Evolutionary conservation across 148 eudicot species (phyloP).

Genomic region (Rhododendron mucronatum): DNA sequence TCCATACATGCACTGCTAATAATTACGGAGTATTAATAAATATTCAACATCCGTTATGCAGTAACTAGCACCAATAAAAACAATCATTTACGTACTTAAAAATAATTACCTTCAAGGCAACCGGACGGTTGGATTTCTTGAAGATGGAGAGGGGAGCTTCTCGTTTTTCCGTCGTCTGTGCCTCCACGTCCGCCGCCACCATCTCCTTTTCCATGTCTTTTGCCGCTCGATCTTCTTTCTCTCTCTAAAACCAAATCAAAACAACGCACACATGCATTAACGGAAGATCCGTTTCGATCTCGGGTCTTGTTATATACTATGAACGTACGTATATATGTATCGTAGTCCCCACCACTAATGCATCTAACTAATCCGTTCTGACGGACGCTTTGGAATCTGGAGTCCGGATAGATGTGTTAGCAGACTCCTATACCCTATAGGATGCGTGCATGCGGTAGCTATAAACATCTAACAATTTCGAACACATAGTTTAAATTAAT

Average conservation of each 20-base stretch:
- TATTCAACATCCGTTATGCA: neutral
- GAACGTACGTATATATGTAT: neutral
- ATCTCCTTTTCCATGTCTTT: neutral
- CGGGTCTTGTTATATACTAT: neutral
- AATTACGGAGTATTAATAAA: too few relatives aligned
- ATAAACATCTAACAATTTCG: neutral
- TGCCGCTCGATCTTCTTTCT: neutral
- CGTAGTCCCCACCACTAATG: neutral
- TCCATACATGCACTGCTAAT: neutral
- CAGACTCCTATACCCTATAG: neutral
- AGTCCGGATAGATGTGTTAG: neutral
- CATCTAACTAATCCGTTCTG: neutral
- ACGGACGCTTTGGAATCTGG: too few relatives aligned
- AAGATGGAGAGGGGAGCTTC: neutral
- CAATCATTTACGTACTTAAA: neutral
- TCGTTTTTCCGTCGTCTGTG: neutral
- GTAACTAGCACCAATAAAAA: neutral
- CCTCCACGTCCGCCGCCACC: constrained; percentile 9
- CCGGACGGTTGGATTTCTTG: constrained; percentile 12
- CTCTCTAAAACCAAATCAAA: neutral
- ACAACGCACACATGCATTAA: neutral
- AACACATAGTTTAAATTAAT: neutral
- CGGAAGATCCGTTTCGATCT: neutral
- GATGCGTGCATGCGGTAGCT: neutral
- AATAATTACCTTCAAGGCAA: constrained; percentile 14